Evolutionary conservation across 768 basidiomycete species (phyloP), one percentile per base, ranked within the genome.

Genomic region (Hebeloma cylindrosporum): DNA sequence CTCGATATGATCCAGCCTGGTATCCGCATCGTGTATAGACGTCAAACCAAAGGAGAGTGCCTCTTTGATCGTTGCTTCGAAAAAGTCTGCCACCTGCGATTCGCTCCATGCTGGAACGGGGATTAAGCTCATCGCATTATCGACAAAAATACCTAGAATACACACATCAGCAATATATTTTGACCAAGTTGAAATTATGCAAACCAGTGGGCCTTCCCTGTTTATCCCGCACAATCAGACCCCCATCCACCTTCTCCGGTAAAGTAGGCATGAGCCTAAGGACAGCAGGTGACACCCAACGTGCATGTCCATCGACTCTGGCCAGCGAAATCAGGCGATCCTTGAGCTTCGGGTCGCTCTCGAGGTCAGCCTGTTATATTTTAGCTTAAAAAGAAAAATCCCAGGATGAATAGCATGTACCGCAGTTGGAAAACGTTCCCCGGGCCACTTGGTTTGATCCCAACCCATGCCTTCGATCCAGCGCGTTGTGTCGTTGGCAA

Each of bases 391-490:
- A 8, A 9, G 21, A 7, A 21, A 10, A 5, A 11, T 17, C 13
- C 8, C 22, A 9, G 35, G 21, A 14, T 5, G 32, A 7, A 16
- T 5, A 23, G 27, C n/a, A 59, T 74, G 20, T 54, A 89, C 91
- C 1, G 88, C 83, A 23, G 75, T 81, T 2, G 92, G 92, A 51
- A 91, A 93, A 17, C 71, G 59, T 7, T 69, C 62, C 8, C 69
- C 72, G 5, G 73, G 51, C 88, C 88, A 91, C 45, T 77, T 73
- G 1, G 87, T 95, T 64, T 98, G 93, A 58, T 98, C 90, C 93
- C 94, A 98, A 4, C 94, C 94, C 70, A 86, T 78, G 8, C 92
- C 93, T 53, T 83, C 71, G 30, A 96, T 78, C 90, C 91, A 96
- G 4, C 58, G 67, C 3, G 73, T 66, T 2, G 65, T 69, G 56